Evolutionary conservation across 2,329 filamentous ascomycete species (phyloP).

Genomic region (Pezicula rhizophila): DNA sequence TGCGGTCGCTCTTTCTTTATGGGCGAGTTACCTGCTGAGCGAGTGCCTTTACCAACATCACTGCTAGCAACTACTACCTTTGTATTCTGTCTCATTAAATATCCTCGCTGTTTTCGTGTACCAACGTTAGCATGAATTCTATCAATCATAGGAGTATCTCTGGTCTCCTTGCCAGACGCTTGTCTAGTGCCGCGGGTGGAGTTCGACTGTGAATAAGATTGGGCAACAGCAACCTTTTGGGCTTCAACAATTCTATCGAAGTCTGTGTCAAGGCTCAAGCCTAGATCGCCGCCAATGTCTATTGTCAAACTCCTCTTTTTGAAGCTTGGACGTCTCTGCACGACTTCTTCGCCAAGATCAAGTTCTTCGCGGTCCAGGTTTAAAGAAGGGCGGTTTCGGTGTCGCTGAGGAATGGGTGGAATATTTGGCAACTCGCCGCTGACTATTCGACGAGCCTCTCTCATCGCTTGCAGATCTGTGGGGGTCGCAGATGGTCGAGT

Average conservation of each 20-base stretch:
- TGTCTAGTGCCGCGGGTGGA: constrained; percentile 32
- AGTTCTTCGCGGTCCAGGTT: constrained; percentile 34
- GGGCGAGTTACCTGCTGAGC: constrained; percentile 63
- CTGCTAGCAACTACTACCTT: constrained; percentile 90
- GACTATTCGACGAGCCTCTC: constrained; percentile 76
- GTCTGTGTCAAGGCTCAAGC: constrained; percentile 82
- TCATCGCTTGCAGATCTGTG: constrained; percentile 77
- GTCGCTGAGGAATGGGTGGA: constrained; percentile 55
- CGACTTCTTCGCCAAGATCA: constrained; percentile 26
- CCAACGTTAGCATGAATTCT: constrained; percentile 54
- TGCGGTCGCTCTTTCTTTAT: constrained; percentile 74
- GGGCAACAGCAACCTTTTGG: constrained; percentile 77
- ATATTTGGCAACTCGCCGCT: constrained; percentile 64
- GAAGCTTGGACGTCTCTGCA: constrained; percentile 60
- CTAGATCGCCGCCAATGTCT: constrained; percentile 66
- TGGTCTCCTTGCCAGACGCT: constrained; percentile 32
- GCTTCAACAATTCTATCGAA: constrained; percentile 93
- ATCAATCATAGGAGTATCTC: constrained; percentile 2
- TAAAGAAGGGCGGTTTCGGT: constrained; percentile 48
- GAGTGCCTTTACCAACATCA: constrained; percentile 54
- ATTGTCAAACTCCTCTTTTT: constrained; percentile 79
- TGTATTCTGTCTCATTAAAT: constrained; percentile 97
- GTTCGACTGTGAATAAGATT: constrained; percentile 20
- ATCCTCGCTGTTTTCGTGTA: constrained; percentile 76
- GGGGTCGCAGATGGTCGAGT: constrained; percentile 84